These are phyloP conservation scores for Vigna nakashimae DNA, from an alignment of 306 rosid species.

Conservation along the genomic window DNA sequence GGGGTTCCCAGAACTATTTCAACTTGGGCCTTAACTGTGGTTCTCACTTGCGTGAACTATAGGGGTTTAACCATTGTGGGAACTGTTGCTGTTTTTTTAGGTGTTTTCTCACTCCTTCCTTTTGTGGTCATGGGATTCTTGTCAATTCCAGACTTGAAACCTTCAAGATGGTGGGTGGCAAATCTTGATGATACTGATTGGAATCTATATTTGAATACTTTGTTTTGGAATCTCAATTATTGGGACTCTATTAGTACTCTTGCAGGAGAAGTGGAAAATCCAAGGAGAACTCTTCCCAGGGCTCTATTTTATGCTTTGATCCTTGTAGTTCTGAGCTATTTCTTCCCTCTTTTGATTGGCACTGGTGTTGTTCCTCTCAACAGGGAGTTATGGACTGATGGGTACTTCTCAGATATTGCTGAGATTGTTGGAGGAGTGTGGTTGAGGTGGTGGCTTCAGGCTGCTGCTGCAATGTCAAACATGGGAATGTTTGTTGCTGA, in stretches of 20 bases:
- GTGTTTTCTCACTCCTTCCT: constrained; percentile 74
- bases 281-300: constrained; percentile 75
- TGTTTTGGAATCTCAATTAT: constrained; percentile 79
- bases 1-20: constrained; percentile 69
- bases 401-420: constrained; percentile 78
- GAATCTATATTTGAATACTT: constrained; percentile 74
- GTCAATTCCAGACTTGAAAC: constrained; percentile 66
- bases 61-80: constrained; percentile 81
- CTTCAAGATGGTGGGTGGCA: constrained; percentile 68
- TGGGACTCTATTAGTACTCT: constrained; percentile 87
- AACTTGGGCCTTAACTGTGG: constrained; percentile 53
- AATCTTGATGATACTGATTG: constrained; percentile 63
- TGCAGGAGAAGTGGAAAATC: constrained; percentile 78
- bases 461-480: constrained; percentile 83
- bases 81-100: constrained; percentile 69
- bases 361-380: constrained; percentile 69
- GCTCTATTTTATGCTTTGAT: constrained; percentile 74
- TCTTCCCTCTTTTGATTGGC: constrained; percentile 71
- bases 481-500: constrained; percentile 93
- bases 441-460: constrained; percentile 87
- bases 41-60: constrained; percentile 80
- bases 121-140: constrained; percentile 77
- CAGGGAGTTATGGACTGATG: constrained; percentile 70
- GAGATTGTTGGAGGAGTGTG: constrained; percentile 74
- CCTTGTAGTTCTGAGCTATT: constrained; percentile 70